phyloP scores from a whole-genome alignment of 108 stramenopile species.

The Skeletonema grethae region DNA sequence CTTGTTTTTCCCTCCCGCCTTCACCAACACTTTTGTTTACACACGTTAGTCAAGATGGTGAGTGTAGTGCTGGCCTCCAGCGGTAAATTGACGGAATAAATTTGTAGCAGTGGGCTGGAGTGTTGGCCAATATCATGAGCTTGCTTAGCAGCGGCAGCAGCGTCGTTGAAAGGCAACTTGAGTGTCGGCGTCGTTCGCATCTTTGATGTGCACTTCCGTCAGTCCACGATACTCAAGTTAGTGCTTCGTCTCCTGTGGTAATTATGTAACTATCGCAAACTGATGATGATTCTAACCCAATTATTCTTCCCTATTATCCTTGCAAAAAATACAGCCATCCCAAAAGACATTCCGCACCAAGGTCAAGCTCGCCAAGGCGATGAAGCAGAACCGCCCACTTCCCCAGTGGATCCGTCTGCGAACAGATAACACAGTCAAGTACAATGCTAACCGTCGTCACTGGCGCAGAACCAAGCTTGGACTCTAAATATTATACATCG shows the following conservation, averaged over 20 bases:
- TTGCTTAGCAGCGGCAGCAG: not conserved
- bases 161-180: too few relatives aligned
- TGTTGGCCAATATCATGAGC: not conserved
- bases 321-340: slow-evolving; percentile 76
- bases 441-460: slow-evolving; percentile 99
- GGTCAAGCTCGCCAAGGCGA: slow-evolving; percentile 98
- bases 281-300: not conserved
- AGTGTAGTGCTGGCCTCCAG: not conserved
- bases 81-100: not conserved
- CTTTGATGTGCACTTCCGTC: not conserved
- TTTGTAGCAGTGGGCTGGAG: not conserved
- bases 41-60: slow-evolving; percentile 5
- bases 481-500: slow-evolving; percentile 74
- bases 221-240: not conserved
- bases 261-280: not conserved
- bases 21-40: slow-evolving; percentile 7
- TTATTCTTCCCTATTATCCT: not conserved
- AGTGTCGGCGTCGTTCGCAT: not conserved
- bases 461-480: slow-evolving; percentile 99
- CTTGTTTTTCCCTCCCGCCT: not conserved
- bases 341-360: slow-evolving; percentile 99
- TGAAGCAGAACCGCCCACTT: slow-evolving; percentile 99
- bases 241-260: not conserved
- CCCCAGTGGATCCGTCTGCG: slow-evolving; percentile 99
- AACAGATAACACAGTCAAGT: slow-evolving; percentile 98